Conservation (phyloP, 2,329 filamentous ascomycete species). For the Dactylellina drechsleri region DNA sequence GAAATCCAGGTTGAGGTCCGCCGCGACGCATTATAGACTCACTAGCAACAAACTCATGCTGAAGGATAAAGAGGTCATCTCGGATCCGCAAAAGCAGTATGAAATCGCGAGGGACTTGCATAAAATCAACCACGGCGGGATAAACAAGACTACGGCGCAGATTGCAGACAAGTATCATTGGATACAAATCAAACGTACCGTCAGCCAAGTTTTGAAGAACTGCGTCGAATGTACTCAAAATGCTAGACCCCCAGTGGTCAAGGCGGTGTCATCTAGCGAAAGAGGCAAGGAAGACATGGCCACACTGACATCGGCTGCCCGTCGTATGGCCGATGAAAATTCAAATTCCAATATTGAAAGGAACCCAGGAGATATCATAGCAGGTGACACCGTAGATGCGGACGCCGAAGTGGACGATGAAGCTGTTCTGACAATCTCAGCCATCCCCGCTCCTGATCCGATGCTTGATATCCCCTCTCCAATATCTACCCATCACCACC, state of each 20-base stretch:
- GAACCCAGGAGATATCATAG: neutral
- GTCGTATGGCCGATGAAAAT: neutral
- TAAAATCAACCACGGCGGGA: constrained; percentile 81
- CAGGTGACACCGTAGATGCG: constrained; percentile 14
- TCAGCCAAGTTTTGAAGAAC: constrained; percentile 91
- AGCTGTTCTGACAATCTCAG: constrained; percentile 22
- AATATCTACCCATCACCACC: constrained; percentile 21
- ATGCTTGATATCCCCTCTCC: constrained; percentile 39
- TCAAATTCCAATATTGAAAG: neutral
- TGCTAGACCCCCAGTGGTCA: constrained; percentile 67
- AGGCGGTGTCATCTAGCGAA: constrained; percentile 25
- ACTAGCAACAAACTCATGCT: constrained; percentile 85
- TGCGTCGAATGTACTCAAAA: constrained; percentile 89
- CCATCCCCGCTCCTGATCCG: constrained; percentile 16
- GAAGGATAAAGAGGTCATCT: constrained; percentile 96
- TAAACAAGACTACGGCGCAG: constrained; percentile 96
- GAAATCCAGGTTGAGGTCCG: constrained; percentile 91
- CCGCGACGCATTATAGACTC: constrained; percentile 90
- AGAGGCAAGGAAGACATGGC: constrained; percentile 19
- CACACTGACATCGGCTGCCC: neutral
- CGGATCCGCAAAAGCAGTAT: constrained; percentile 87
- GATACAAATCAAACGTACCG: constrained; percentile 97
- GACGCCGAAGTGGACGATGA: constrained; percentile 40
- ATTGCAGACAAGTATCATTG: constrained; percentile 96
- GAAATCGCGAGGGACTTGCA: constrained; percentile 85